These are phyloP conservation scores for Cryptosporidium canis DNA, from an alignment of 169 alveolate genomes.

Conservation along the genomic window DNA sequence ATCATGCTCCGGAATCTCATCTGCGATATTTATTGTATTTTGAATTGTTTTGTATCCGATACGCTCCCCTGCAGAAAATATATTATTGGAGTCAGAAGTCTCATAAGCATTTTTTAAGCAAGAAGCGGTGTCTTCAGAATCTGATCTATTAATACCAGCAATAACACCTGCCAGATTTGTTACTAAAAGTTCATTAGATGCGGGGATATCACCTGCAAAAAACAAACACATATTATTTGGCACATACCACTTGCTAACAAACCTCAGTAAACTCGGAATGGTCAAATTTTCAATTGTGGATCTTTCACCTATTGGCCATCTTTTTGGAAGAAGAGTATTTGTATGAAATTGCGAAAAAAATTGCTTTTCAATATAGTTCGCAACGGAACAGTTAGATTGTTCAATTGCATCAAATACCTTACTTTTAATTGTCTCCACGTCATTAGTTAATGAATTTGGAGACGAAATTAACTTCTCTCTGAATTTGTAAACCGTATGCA, in stretches of 20 bases:
- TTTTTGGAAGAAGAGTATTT: conserved; percentile 36
- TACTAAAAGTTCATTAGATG: conserved; percentile 17
- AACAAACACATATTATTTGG: conserved; percentile 58
- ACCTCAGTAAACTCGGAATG: neutral
- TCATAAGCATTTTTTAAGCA: too few relatives aligned
- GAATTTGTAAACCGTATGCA: conserved; percentile 3
- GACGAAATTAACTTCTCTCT: neutral
- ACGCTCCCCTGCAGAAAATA: conserved; percentile 10
- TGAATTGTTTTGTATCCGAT: conserved; percentile 34
- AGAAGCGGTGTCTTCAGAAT: too few relatives aligned
- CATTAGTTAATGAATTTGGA: neutral
- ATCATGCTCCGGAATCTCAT: neutral
- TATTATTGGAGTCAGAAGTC: neutral
- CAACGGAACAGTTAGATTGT: neutral
- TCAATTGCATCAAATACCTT: neutral
- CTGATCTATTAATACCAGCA: neutral
- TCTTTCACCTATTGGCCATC: conserved; percentile 62
- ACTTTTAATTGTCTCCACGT: conserved; percentile 1
- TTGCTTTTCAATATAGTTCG: conserved; percentile 45
- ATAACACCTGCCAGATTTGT: conserved; percentile 21
- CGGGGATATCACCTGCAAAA: conserved; percentile 46
- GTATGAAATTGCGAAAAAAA: conserved; percentile 38
- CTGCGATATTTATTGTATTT: neutral
- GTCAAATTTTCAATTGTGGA: conserved; percentile 4
- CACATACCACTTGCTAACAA: conserved; percentile 44